Conservation (phyloP, 2,329 filamentous ascomycete genomes). For the Paracamarosporium sp. region DNA sequence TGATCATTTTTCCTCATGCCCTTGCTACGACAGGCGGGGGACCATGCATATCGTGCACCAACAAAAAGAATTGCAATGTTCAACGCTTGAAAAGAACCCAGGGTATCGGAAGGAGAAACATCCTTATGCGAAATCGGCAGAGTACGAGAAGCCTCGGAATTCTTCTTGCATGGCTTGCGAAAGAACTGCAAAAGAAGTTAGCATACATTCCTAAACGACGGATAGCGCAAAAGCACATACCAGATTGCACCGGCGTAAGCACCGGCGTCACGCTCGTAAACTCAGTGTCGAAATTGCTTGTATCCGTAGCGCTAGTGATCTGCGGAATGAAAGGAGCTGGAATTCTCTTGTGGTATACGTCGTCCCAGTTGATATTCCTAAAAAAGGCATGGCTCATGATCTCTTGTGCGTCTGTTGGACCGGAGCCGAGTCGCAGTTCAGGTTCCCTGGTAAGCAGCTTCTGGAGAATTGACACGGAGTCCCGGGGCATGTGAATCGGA, state of each 20-base stretch:
- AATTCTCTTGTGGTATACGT: conserved; percentile 95
- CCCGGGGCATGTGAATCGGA: conserved; percentile 97
- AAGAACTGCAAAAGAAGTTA: conserved; percentile 67
- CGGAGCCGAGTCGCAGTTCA: conserved; percentile 88
- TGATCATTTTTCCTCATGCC: no score
- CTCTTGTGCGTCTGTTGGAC: conserved; percentile 96
- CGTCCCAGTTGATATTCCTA: conserved; percentile 97
- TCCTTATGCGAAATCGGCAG: conserved; percentile 76
- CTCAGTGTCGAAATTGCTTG: conserved; percentile 99
- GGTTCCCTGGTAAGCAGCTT: conserved; percentile 96
- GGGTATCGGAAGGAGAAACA: conserved; percentile 28
- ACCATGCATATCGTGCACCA: conserved; percentile 1
- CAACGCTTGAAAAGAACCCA: conserved; percentile 16
- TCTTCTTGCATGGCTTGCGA: conserved; percentile 99
- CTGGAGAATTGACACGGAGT: conserved; percentile 96
- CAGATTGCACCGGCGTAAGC: conserved; percentile 94
- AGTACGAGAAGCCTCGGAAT: conserved; percentile 98
- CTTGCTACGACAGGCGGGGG: neutral
- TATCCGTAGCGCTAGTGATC: conserved; percentile 92
- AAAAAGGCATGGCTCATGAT: conserved; percentile 99
- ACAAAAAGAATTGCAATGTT: conserved; percentile 10
- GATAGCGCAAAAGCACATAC: conserved; percentile 62
- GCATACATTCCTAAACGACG: conserved; percentile 18
- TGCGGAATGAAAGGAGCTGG: conserved; percentile 86
- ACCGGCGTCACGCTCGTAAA: conserved; percentile 99